Evolutionary conservation across 805 yeast species (phyloP).

Genomic region (Lachancea mirantina): DNA sequence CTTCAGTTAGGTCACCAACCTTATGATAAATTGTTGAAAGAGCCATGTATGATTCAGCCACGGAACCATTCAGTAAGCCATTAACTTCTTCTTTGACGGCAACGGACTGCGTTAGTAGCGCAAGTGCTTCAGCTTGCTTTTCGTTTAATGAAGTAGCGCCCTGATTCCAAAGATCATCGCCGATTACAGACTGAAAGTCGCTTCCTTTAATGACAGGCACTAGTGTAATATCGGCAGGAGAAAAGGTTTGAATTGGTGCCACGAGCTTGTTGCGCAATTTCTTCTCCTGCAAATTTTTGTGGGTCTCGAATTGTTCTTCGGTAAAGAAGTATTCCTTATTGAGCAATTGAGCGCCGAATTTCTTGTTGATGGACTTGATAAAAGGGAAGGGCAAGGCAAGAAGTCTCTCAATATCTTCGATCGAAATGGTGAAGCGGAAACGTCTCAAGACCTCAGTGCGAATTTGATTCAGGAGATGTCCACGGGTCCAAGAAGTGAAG

Average conservation of each 20-base stretch:
- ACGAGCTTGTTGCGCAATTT: slow-evolving; percentile 31
- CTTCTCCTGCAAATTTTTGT: slow-evolving; percentile 28
- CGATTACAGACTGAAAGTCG: slow-evolving; percentile 53
- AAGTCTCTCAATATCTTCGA: slow-evolving; percentile 38
- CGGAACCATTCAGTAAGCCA: slow-evolving; percentile 72
- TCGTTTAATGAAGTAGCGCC: slow-evolving; percentile 40
- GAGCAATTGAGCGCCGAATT: slow-evolving; percentile 84
- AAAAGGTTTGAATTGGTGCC: slow-evolving; percentile 38
- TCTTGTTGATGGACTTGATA: slow-evolving; percentile 64
- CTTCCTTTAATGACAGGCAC: slow-evolving; percentile 75
- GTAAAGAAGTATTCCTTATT: slow-evolving; percentile 37
- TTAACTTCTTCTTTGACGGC: slow-evolving; percentile 74
- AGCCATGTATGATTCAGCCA: slow-evolving; percentile 60
- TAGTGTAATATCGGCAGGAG: slow-evolving; percentile 58
- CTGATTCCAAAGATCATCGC: slow-evolving; percentile 69
- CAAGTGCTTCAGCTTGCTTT: slow-evolving; percentile 51
- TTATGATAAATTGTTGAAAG: slow-evolving; percentile 64
- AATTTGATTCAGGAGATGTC: slow-evolving; percentile 39
- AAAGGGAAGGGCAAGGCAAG: slow-evolving; percentile 37
- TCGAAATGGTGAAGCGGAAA: slow-evolving; percentile 53
- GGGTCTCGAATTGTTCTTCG: slow-evolving; percentile 32
- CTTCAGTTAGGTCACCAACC: slow-evolving; percentile 46
- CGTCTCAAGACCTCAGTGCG: slow-evolving; percentile 49
- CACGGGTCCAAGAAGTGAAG: slow-evolving; percentile 42
- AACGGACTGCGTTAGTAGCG: slow-evolving; percentile 61